Evolutionary conservation across 768 basidiomycete genomes (phyloP).

Genomic region (Solioccasus polychromus): DNA sequence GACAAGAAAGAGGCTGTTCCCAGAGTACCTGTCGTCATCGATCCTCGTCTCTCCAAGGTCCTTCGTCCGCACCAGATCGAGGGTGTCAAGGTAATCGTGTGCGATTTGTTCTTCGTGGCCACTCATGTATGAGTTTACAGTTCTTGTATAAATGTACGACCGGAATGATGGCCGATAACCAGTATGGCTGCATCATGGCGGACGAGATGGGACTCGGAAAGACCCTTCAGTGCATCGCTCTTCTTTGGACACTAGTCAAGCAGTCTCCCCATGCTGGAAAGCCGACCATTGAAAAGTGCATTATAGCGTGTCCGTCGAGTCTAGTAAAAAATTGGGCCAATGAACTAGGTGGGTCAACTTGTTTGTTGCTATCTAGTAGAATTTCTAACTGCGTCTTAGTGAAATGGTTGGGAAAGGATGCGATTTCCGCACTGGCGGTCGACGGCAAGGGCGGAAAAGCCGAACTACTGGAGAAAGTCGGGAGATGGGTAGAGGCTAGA

Average conservation of each 20-base stretch:
- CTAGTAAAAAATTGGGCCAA: constrained; percentile 99
- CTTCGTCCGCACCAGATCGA: constrained; percentile 97
- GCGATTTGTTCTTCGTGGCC: background rate
- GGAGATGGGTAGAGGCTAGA: constrained; percentile 84
- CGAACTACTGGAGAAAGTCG: constrained; percentile 74
- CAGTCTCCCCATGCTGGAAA: constrained; percentile 90
- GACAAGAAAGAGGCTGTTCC: constrained; percentile 60
- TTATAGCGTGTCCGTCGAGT: constrained; percentile 96
- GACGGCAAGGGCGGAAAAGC: constrained; percentile 91
- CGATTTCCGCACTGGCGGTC: constrained; percentile 79
- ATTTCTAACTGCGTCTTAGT: constrained; percentile 41
- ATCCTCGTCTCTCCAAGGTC: constrained; percentile 82
- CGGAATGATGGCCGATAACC: constrained; percentile 87
- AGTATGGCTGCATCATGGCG: constrained; percentile 97
- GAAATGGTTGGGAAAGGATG: constrained; percentile 92
- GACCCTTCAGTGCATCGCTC: constrained; percentile 93
- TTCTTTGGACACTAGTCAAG: constrained; percentile 93
- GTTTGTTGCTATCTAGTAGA: background rate
- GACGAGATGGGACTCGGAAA: constrained; percentile 99
- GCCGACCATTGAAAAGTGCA: constrained; percentile 91
- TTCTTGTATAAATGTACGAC: constrained; percentile 95
- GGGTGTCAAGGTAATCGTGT: constrained; percentile 81
- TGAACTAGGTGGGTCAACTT: constrained; percentile 69
- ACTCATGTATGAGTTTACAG: constrained; percentile 39
- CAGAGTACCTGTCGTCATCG: constrained; percentile 97